Base-by-base conservation (phyloP, 306 rosid species). In the Sophora flavescens region DNA sequence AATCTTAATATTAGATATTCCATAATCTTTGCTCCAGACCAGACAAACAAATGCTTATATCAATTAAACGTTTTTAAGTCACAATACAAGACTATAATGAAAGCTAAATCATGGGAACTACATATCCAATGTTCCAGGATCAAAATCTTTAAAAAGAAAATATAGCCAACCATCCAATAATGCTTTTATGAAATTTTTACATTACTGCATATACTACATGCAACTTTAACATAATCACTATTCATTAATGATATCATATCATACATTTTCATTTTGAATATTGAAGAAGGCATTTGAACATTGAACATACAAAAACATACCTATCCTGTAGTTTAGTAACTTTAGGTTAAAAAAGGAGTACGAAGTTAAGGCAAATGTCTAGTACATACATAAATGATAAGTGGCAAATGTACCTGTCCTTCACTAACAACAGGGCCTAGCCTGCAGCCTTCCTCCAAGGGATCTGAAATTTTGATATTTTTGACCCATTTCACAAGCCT, bases 381-480 rank as follows among this genome's bases (percentile, higher is more conserved):
- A 47, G 36, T 47, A 15, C 51, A 47, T 26, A 65, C 51, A 81
- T 57, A 61, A 79, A 75, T 48, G 64, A 57, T 58, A 81, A 78
- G 77, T 3, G 13, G 28, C 5, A 78, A 59, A 56, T 58, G 61
- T 75, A 94, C 99, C 97, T 95, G 99, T 58, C 90, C 95, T 66
- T 82, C 86, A 32, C 97, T 87, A 77, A 95, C 99, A 85, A 92
- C 86, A 77, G 99, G 99, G 56, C 99, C 99, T 75, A 95, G 97
- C 88, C 96, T 91, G 87, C 97, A 95, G 72, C 97, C 99, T 87
- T 95, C 99, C 84, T 90, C 97, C 18, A 95, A 83, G 76, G 99
- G 99, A 92, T 92, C 97, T 53, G 97, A 91, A 70, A 95, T 84
- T 86, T 92, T 90, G 78, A 95, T 92, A 84, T 89, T 95, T 89